phyloP scores from a whole-genome alignment of 139 green algal species.

The Closterium sp. region DNA sequence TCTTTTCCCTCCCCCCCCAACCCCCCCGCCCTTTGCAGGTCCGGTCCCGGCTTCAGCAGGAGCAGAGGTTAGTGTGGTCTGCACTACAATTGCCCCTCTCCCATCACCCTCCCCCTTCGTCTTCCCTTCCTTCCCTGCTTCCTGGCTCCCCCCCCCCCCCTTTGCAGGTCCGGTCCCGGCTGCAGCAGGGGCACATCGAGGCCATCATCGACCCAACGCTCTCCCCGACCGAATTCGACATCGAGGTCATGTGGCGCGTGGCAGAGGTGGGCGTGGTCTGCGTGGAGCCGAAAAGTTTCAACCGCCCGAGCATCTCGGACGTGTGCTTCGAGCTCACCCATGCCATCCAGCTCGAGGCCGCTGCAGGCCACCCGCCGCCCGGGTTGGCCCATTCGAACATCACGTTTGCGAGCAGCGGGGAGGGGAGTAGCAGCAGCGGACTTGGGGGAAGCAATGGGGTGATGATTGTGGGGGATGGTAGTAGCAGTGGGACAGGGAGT shows the following conservation, averaged over 20 bases:
- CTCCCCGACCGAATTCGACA: slow-evolving; percentile 2
- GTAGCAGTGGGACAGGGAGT: background rate
- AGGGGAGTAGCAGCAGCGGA: background rate
- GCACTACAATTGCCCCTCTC: too few species aligned
- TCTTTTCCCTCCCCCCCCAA: too few species aligned
- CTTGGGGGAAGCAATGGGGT: background rate
- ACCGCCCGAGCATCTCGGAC: slow-evolving; percentile 26
- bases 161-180: slow-evolving; percentile 18
- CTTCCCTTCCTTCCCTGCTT: background rate
- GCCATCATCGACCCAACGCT: slow-evolving; percentile 28
- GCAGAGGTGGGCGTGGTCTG: slow-evolving; percentile 39
- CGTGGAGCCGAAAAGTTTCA: slow-evolving; percentile 26
- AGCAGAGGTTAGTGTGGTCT: too few species aligned
- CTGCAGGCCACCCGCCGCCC: background rate
- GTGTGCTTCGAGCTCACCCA: slow-evolving; percentile 30
- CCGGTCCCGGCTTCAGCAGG: too few species aligned
- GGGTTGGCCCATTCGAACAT: background rate
- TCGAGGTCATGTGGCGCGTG: slow-evolving; percentile 40
- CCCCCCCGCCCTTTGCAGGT: too few species aligned
- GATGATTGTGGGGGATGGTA: background rate
- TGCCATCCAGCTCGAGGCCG: slow-evolving; percentile 20
- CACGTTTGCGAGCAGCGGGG: background rate
- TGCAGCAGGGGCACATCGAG: slow-evolving; percentile 29
- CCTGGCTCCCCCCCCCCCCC: background rate
- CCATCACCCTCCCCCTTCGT: background rate